Percentiles rank a stretch among this genome's conserved stretches.
Evolutionary conservation across 2,329 filamentous ascomycete species (phyloP).

Genomic region (Colletotrichum gloeosporioides): DNA sequence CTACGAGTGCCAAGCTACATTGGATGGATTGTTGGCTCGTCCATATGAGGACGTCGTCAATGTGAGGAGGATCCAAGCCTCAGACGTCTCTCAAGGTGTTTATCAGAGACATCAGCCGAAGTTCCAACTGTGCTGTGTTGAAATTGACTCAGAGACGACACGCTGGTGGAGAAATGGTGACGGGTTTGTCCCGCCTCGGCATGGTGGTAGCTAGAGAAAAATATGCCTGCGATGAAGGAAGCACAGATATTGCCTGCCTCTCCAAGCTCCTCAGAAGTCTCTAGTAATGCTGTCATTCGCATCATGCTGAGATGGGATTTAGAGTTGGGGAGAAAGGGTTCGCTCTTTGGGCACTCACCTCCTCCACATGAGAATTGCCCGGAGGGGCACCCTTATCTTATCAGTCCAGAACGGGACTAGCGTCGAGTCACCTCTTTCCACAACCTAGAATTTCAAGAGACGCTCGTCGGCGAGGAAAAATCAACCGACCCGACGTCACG

Average conservation of each 20-base stretch:
- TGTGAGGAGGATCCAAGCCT: neutral
- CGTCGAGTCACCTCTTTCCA: conserved; percentile 43
- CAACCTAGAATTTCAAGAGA: conserved; percentile 43
- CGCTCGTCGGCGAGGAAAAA: conserved; percentile 39
- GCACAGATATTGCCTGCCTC: neutral
- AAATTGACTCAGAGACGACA: neutral
- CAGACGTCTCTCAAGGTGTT: neutral
- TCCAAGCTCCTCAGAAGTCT: neutral
- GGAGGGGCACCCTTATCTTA: conserved; percentile 30
- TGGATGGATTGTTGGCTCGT: neutral
- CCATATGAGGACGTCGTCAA: neutral
- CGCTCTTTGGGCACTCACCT: conserved; percentile 10
- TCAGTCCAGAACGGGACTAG: conserved; percentile 39
- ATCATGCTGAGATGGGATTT: neutral
- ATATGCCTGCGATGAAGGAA: neutral
- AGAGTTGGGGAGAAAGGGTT: neutral
- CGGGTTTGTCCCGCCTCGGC: neutral
- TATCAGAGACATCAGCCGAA: neutral
- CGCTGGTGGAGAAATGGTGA: neutral
- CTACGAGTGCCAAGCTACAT: neutral
- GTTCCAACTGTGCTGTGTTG: neutral
- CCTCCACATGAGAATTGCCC: neutral
- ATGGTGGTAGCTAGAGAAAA: neutral
- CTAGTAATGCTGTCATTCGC: neutral
- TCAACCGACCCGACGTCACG: conserved; percentile 27